Evolutionary conservation across 2,329 filamentous ascomycete genomes (phyloP).

Genomic region (Alternaria burnsii): DNA sequence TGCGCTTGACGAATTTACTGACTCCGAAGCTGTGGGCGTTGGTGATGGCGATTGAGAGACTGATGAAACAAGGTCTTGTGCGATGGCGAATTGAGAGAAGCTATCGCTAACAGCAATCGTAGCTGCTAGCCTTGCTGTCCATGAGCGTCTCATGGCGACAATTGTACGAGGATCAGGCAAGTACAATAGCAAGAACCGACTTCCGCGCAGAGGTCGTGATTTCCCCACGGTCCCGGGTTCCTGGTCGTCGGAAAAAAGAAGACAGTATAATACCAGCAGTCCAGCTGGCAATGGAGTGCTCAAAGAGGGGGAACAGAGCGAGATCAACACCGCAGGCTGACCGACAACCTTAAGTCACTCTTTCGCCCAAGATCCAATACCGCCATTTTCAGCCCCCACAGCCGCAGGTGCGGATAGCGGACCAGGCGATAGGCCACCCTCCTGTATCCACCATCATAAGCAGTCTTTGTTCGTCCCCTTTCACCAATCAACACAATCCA

Average conservation of each 20-base stretch:
- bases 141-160: conserved; percentile 19
- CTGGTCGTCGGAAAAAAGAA: conserved; percentile 3
- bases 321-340: conserved; percentile 3
- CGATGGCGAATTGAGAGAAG: conserved; percentile 1
- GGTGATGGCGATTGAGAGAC: neutral
- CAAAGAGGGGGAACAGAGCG: neutral
- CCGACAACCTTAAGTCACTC: conserved; percentile 10
- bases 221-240: neutral
- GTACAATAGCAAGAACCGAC: neutral
- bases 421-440: conserved; percentile 12
- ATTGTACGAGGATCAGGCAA: neutral
- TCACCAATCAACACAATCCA: conserved; percentile 5
- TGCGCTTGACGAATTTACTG: conserved; percentile 11
- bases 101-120: conserved; percentile 20
- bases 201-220: neutral
- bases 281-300: neutral
- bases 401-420: conserved; percentile 7
- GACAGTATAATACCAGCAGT: neutral
- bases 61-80: conserved; percentile 8
- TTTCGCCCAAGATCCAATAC: conserved; percentile 3
- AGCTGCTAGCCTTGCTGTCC: conserved; percentile 20
- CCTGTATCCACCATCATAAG: conserved; percentile 4
- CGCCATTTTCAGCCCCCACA: conserved; percentile 13
- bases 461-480: conserved; percentile 8
- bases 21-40: conserved; percentile 2